A percentile compares a stretch with the other conserved stretches of the same genome.
Conservation (phyloP, 2,329 filamentous ascomycete genomes). For the Aspergillus brunneoviolaceus region DNA sequence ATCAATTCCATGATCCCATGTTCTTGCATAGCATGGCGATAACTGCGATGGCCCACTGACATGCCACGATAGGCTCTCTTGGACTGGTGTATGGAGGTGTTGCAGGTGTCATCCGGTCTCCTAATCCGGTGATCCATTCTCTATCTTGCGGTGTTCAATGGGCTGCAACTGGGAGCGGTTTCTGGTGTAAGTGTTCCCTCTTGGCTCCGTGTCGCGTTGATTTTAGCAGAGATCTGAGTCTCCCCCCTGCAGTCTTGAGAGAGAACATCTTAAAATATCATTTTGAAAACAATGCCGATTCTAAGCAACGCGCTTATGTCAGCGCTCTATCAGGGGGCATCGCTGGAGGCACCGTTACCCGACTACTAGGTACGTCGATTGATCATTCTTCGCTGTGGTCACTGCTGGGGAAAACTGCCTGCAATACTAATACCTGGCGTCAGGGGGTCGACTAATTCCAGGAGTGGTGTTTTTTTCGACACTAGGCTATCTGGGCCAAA, state of each 20-base stretch:
- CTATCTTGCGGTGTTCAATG: conserved; percentile 74
- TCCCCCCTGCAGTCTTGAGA: conserved; percentile 40
- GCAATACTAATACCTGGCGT: conserved; percentile 23
- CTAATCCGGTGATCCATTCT: conserved; percentile 67
- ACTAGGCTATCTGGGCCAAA: conserved; percentile 59
- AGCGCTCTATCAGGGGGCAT: conserved; percentile 71
- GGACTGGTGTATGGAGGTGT: conserved; percentile 67
- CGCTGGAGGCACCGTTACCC: conserved; percentile 58
- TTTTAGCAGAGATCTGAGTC: conserved; percentile 18
- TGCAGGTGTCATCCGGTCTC: conserved; percentile 68
- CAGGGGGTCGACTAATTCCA: conserved; percentile 60
- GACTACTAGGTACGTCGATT: conserved; percentile 50
- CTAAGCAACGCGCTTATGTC: conserved; percentile 62
- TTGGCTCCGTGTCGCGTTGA: not conserved
- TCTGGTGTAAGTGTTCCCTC: conserved; percentile 62
- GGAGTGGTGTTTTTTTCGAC: conserved; percentile 60
- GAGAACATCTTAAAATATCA: conserved; percentile 49
- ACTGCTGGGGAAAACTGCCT: not conserved
- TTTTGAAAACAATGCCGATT: conserved; percentile 53
- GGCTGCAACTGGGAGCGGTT: conserved; percentile 74
- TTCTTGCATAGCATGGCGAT: not conserved
- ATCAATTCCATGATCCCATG: not conserved
- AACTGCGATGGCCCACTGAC: not conserved
- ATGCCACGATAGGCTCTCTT: conserved; percentile 36
- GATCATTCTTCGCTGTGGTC: not conserved